Conservation (phyloP, 202 grass and related monocot species). For the Setaria viridis region DNA sequence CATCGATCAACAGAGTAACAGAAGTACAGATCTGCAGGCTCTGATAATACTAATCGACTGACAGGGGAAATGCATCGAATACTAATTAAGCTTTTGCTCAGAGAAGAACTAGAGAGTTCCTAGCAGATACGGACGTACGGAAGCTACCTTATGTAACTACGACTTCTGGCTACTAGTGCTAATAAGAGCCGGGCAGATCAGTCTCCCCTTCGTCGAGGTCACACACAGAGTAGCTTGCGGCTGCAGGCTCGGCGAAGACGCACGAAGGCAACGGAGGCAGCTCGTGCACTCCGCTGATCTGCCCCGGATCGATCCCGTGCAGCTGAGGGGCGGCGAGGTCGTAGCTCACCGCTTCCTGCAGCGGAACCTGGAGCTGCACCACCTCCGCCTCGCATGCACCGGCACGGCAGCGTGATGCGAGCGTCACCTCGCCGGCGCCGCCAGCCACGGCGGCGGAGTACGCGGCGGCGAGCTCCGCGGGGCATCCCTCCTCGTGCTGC, state of each 20-base stretch:
- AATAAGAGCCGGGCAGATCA: conserved; percentile 49
- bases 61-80: not conserved
- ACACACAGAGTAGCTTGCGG: conserved; percentile 50
- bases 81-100: conserved; percentile 26
- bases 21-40: not conserved
- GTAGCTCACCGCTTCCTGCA: conserved; percentile 35
- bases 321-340: not conserved
- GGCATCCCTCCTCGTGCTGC: conserved; percentile 52
- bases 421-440: not conserved
- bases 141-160: not conserved
- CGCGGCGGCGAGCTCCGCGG: not conserved
- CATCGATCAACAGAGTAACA: not conserved
- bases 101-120: not conserved
- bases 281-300: conserved; percentile 48
- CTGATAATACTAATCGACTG: not conserved
- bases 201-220: conserved; percentile 44
- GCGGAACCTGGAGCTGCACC: conserved; percentile 10
- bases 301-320: conserved; percentile 37
- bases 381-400: conserved; percentile 20
- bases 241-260: conserved; percentile 37
- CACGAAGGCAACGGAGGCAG: conserved; percentile 64
- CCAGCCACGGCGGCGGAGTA: not conserved
- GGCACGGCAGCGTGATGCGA: not conserved
- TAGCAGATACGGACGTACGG: not conserved
- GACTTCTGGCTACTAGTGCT: not conserved